Percentiles rank a stretch among this genome's conserved stretches.
phyloP scores from a whole-genome alignment of 805 yeast species.

The Cyberlindnera xylosilytica region DNA sequence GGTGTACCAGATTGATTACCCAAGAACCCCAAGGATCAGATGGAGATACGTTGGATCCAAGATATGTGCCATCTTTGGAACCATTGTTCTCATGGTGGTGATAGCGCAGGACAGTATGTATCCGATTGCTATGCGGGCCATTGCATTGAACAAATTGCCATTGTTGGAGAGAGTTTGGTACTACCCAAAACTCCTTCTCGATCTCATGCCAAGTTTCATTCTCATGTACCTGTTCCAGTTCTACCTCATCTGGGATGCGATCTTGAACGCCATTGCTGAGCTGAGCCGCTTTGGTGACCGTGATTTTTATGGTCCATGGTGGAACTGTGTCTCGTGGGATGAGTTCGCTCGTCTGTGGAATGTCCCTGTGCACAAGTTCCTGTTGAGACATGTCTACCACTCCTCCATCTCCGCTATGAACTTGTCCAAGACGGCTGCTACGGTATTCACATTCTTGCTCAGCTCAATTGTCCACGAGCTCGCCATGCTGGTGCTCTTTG shows the following conservation, averaged over 20 bases:
- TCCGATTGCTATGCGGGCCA: constrained; percentile 65
- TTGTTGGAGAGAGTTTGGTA: constrained; percentile 38
- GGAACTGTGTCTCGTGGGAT: constrained; percentile 94
- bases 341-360: constrained; percentile 95
- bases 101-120: constrained; percentile 73
- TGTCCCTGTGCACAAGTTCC: constrained; percentile 84
- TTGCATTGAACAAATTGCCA: constrained; percentile 50
- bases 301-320: constrained; percentile 94
- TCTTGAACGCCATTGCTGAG: constrained; percentile 87
- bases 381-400: constrained; percentile 91
- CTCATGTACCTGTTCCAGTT: constrained; percentile 73
- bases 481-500: constrained; percentile 87
- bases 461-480: constrained; percentile 86
- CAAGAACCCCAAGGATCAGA: constrained; percentile 68
- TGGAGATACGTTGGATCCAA: constrained; percentile 68
- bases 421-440: constrained; percentile 64
- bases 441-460: constrained; percentile 71
- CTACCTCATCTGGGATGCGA: constrained; percentile 94
- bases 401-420: constrained; percentile 76
- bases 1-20: constrained; percentile 79
- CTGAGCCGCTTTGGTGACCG: constrained; percentile 84
- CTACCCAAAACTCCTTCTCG: constrained; percentile 62
- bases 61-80: constrained; percentile 79
- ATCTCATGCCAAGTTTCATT: constrained; percentile 77
- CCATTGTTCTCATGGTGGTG: constrained; percentile 76